Evolutionary conservation across 345 rosid species (phyloP), one percentile per base, ranked within the genome.

Genomic region (Salix suchowensis): DNA sequence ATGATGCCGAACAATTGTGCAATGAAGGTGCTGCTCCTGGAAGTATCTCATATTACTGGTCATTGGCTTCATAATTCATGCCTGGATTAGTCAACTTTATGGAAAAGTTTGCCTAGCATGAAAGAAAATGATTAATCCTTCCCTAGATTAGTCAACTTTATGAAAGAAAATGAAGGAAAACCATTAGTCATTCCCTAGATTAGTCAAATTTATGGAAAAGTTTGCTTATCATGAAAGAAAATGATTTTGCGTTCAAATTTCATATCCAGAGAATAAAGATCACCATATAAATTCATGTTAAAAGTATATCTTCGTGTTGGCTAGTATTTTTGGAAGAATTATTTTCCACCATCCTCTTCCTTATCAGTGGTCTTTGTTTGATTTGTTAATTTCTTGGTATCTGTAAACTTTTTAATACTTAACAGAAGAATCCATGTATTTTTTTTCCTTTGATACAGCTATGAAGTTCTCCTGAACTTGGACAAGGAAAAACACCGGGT

Each of bases 401-500:
- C 15, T 36, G 58, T 65, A 19, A 44, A 26, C 30, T 67, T n/a
- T 40, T 36, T 48, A 18, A 64, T 24, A 61, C 11, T 28, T 26
- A 37, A 12, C 42, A 21, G 70, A 70, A 21, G 65, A 21, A 23
- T 58, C 40, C 7, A 11, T 48, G n/a, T 37, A 36, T 76, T 68
- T 58, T 67, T 67, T 46, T 61, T 36, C 40, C 66, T 18, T 32
- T 75, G 46, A 28, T 11, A 58, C 81, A 82, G 84, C 54, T 82
- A 78, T 44, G 84, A 75, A 74, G 81, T 78, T 71, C n/a, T 78
- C 42, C 76, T 14, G 40, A 66, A 30, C 24, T 58, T 82, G 79
- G 84, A 82, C 73, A 78, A 52, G 70, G 68, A 65, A 2, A 82
- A 74, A 61, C 81, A 82, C 30, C 48, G 18, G 30, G 21, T 65